A percentile compares a stretch with the other conserved stretches of the same genome.
Evolutionary conservation across 2,329 filamentous ascomycete genomes (phyloP).

Genomic region (Simplicillium aogashimaense): DNA sequence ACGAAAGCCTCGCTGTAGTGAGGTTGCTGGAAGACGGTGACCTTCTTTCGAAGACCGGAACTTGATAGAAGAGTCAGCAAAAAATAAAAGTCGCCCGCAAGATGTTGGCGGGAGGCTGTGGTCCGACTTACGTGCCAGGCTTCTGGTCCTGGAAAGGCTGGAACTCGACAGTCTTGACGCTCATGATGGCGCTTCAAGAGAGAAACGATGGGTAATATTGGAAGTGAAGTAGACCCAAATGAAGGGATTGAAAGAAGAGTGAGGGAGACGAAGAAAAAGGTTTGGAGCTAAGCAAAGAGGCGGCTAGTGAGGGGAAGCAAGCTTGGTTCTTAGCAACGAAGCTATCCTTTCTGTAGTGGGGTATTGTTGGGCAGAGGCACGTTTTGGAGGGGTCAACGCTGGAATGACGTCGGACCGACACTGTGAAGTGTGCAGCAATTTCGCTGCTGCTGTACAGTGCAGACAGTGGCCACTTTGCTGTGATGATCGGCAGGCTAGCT

Average conservation of each 20-base stretch:
- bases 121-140: conserved; percentile 81
- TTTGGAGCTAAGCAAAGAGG: background rate
- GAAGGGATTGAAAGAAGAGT: conserved; percentile 3
- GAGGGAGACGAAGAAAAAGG: conserved; percentile 8
- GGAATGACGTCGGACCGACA: too few species aligned
- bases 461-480: too few species aligned
- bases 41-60: conserved; percentile 97
- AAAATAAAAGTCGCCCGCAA: background rate
- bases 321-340: too few species aligned
- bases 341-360: too few species aligned
- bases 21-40: conserved; percentile 89
- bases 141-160: conserved; percentile 93
- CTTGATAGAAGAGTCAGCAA: conserved; percentile 34
- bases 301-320: too few species aligned
- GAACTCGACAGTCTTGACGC: conserved; percentile 66
- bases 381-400: background rate
- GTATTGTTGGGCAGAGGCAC: background rate
- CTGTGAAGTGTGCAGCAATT: too few species aligned
- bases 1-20: conserved; percentile 97
- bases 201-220: conserved; percentile 4
- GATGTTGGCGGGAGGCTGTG: background rate
- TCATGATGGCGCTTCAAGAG: conserved; percentile 43
- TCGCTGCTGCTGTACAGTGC: too few species aligned
- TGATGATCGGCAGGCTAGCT: too few species aligned
- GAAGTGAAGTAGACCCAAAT: background rate